phyloP scores from a whole-genome alignment of 2,329 filamentous ascomycete species.

The Albifimbria verrucaria region DNA sequence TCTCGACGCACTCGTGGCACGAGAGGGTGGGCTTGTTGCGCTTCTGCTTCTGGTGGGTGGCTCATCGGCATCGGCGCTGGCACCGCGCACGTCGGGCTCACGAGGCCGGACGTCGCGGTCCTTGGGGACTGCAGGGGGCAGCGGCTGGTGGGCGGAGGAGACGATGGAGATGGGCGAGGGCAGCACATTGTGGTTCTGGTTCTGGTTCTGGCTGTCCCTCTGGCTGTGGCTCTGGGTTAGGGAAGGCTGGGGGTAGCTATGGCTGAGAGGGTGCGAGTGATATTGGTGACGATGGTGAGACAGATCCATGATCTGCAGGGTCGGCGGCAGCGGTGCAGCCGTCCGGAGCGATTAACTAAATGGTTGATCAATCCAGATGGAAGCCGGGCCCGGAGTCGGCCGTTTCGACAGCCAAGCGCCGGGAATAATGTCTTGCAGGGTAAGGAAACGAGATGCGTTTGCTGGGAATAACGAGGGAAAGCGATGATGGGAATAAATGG shows the following conservation, averaged over 20 bases:
- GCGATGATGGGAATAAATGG: background rate
- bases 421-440: too few species aligned
- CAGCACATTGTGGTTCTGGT: too few species aligned
- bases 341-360: too few species aligned
- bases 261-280: slow-evolving; percentile 17
- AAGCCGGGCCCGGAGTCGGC: too few species aligned
- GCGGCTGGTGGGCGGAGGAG: background rate
- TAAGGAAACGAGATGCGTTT: too few species aligned
- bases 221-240: background rate
- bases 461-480: background rate
- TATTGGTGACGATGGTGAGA: slow-evolving; percentile 23
- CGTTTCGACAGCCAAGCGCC: too few species aligned
- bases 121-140: background rate
- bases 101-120: background rate
- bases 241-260: background rate
- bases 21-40: slow-evolving; percentile 80
- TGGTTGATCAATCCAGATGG: too few species aligned
- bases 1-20: slow-evolving; percentile 75
- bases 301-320: slow-evolving; percentile 17
- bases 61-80: slow-evolving; percentile 25
- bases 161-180: too few species aligned
- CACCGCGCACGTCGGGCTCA: background rate
- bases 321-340: too few species aligned
- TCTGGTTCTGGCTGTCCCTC: too few species aligned
- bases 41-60: slow-evolving; percentile 69